These are phyloP conservation scores for Lentinula sp. DNA, from an alignment of 768 basidiomycete species.

Conservation along the genomic window DNA sequence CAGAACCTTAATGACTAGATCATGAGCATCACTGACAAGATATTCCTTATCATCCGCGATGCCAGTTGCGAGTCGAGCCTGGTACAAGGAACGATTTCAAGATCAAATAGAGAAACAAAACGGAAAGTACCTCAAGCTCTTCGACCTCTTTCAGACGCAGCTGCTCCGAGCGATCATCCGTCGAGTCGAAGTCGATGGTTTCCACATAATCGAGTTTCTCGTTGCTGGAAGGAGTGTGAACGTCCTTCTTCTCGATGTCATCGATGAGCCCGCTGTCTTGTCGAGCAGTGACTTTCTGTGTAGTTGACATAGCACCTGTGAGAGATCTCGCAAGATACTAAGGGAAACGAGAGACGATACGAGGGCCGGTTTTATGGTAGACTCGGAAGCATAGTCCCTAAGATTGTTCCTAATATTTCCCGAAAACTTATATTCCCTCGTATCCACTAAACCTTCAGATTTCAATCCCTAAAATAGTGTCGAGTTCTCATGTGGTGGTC, in stretches of 20 bases:
- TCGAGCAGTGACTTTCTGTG: background rate
- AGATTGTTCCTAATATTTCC: background rate
- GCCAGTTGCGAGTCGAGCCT: conserved; percentile 23
- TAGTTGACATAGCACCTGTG: background rate
- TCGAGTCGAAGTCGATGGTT: background rate
- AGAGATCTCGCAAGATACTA: background rate
- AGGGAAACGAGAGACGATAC: background rate
- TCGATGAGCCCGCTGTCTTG: background rate
- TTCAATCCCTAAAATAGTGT: background rate
- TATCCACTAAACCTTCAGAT: background rate
- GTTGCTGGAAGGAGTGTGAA: background rate
- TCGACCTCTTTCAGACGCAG: background rate
- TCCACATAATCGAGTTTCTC: background rate
- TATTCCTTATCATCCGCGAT: conserved; percentile 29
- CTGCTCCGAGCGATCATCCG: background rate
- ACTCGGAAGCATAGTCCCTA: background rate
- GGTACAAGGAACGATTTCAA: conserved; percentile 6
- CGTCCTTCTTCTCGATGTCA: background rate
- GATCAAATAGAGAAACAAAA: background rate
- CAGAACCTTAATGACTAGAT: conserved; percentile 32
- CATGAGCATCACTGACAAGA: conserved; percentile 27
- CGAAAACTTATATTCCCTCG: background rate
- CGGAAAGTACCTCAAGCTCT: background rate
- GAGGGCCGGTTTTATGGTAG: background rate
- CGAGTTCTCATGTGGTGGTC: background rate